Percentiles rank a stretch among this genome's conserved stretches.
Evolutionary conservation across 352 stramenopile species (phyloP).

Genomic region (Thraustotheca clavata): DNA sequence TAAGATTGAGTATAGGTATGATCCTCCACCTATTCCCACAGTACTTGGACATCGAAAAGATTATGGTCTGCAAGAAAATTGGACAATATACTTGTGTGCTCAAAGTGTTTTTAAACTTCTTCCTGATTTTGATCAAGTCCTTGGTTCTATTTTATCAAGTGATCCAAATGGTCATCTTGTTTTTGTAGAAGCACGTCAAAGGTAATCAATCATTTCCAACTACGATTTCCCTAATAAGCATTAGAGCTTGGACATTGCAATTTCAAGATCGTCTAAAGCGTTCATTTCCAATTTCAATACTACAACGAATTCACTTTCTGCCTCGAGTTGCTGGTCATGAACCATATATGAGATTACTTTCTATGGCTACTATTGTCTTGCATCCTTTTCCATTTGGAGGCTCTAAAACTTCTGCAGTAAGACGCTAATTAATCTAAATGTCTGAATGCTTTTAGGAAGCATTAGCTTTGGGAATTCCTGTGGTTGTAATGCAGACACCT

Average conservation of each 20-base stretch:
- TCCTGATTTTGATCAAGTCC: slow-evolving; percentile 33
- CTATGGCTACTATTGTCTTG: slow-evolving; percentile 27
- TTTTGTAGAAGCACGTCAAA: slow-evolving; percentile 25
- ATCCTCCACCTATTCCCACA: slow-evolving; percentile 6
- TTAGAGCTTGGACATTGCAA: slow-evolving; percentile 10
- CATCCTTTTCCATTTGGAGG: slow-evolving; percentile 51
- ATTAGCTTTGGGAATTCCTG: slow-evolving; percentile 25
- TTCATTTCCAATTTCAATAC: not conserved
- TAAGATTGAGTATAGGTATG: not conserved
- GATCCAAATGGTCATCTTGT: slow-evolving; percentile 20
- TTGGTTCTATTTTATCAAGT: slow-evolving; percentile 29
- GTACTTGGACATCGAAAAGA: not conserved
- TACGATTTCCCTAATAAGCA: not conserved
- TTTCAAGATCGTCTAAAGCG: not conserved
- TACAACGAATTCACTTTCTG: slow-evolving; percentile 24
- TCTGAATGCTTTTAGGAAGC: slow-evolving; percentile 23
- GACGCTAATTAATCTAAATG: not conserved
- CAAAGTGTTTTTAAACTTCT: slow-evolving; percentile 60
- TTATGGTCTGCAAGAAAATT: slow-evolving; percentile 4
- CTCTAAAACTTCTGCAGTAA: slow-evolving; percentile 32
- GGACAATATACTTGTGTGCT: slow-evolving; percentile 30
- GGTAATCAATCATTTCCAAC: not conserved
- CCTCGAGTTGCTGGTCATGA: slow-evolving; percentile 23
- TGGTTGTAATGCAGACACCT: slow-evolving; percentile 30
- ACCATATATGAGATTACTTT: slow-evolving; percentile 26